phyloP scores from a whole-genome alignment of 345 rosid genomes.

The Bretschneidera sinensis region DNA sequence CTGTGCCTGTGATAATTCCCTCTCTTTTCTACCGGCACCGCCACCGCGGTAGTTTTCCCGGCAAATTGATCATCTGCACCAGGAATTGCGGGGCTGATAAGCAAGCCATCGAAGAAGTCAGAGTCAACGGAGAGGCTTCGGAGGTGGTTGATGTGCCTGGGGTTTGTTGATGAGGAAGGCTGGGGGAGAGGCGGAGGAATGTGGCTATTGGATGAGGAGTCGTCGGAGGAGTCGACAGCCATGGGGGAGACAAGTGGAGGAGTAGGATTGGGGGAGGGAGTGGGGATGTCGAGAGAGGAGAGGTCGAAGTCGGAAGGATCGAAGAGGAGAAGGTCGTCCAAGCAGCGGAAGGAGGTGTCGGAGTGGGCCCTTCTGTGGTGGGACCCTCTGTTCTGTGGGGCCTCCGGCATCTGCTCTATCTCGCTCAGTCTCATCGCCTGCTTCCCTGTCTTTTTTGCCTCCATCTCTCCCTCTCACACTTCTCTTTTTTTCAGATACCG shows the following conservation, averaged over 20 bases:
- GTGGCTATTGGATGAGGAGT: conserved; percentile 49
- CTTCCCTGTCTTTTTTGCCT: neutral
- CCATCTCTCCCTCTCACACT: conserved; percentile 11
- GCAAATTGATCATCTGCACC: conserved; percentile 29
- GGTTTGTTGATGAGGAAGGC: conserved; percentile 13
- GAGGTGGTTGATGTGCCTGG: conserved; percentile 47
- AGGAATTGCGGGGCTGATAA: conserved; percentile 17
- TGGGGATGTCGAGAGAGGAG: conserved; percentile 64
- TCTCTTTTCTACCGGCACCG: conserved; percentile 41
- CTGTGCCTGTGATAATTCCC: conserved; percentile 56
- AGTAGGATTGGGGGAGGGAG: conserved; percentile 25
- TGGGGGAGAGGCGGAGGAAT: conserved; percentile 10
- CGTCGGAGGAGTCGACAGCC: conserved; percentile 69
- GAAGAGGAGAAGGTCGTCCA: conserved; percentile 83
- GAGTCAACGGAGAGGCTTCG: conserved; percentile 94
- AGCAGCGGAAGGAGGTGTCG: conserved; percentile 79
- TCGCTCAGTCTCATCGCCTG: conserved; percentile 23
- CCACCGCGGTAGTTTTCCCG: conserved; percentile 27
- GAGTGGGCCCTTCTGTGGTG: conserved; percentile 92
- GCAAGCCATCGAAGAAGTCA: conserved; percentile 66
- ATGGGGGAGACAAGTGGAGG: conserved; percentile 31
- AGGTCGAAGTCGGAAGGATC: conserved; percentile 82
- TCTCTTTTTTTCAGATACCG: no score
- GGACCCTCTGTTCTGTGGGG: conserved; percentile 50
- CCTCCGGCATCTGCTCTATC: conserved; percentile 67